Evolutionary conservation across 148 eudicot genomes (phyloP), one percentile per base, ranked within the genome.

Genomic region (Rheum nobile): DNA sequence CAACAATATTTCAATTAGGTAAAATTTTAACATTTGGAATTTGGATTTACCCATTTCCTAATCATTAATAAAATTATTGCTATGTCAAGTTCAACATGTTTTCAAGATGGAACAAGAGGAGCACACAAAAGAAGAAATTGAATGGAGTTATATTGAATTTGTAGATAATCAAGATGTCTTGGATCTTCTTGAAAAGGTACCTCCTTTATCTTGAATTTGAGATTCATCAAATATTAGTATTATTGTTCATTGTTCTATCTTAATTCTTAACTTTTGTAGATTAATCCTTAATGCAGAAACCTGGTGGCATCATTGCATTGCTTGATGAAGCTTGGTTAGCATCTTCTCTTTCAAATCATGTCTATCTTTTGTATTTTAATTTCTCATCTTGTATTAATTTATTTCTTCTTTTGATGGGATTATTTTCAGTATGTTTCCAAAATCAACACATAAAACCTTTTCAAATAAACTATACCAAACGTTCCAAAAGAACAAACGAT

Each of bases 1-100:
- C 99, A 95, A 78, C 99, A 95, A 75, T 97, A 95, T 85, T 95
- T 95, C 78, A 95, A 95, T 80, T 96, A 95, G 96, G 99, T 95
- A 75, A 67, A 4, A n/a, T 50, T 42, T 41, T 41, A 29, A 2
- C 47, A n/a, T 69, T 69, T 37, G 24, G 46, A 32, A 31, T 61
- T 42, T 61, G 48, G 43, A 42, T 2, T 52, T 39, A 31, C 19
- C 68, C 31, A 42, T 55, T 59, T 52, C 48, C 38, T 67, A 57
- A 34, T 12, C 42, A 31, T 67, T 75, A 26, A 43, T 61, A 68
- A 67, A 59, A 77, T 43, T 35, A n/a, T 77, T 75, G 61, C 69
- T 54, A 76, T 85, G 75, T 74, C 55, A 79, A 39, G 71, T 85
- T 73, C 94, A 95, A 97, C 97, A 91, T 76, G 97, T 95, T 76